Base-by-base conservation (phyloP, 306 rosid species). In the Ammopiptanthus mongolicus region DNA sequence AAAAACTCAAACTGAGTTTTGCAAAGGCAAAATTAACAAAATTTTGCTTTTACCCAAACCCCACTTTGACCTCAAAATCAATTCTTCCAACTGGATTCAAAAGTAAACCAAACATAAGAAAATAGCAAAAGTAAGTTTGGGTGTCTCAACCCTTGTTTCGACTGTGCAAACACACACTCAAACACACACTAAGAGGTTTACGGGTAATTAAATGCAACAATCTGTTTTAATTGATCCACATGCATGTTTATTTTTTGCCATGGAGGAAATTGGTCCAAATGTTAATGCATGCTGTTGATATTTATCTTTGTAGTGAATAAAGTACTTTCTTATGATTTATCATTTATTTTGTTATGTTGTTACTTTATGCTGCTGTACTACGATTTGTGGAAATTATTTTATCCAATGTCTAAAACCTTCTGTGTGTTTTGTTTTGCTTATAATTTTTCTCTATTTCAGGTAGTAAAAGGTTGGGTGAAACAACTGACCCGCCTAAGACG, bases 391-490 rank as follows among this genome's bases (percentile, higher is more conserved):
- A 37, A 37, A 18, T n/a, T 64, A 6, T 22, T 65, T 17, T 17
- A 13, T 25, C 1, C 0, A 10, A 15, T 17, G 34, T 22, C 18
- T 17, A 50, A 18, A 58, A 2, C 3, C 2, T 34, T 57, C 22
- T n/a, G 33, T 19, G 50, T 42, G 12, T 17, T 1, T 3, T 3
- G 6, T 12, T 37, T 57, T 50, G 31, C 6, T 34, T 55, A 42
- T 9, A 28, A 28, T 12, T 64, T 73, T 4, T 56, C 6, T 73
- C 39, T 78, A 4, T 29, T 70, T 23, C 84, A 90, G 96, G 81
- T 86, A 50, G 89, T 87, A 14, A 90, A 90, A 82, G 75, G 58
- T 46, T 90, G 96, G 96, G 96, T 90, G 79, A 87, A 87, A 85
- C 84, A 71, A 46, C 58, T 86, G 71, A 90, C 96, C 3, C 85